phyloP scores from a whole-genome alignment of 805 yeast species.

The Candida nonsorbophila region DNA sequence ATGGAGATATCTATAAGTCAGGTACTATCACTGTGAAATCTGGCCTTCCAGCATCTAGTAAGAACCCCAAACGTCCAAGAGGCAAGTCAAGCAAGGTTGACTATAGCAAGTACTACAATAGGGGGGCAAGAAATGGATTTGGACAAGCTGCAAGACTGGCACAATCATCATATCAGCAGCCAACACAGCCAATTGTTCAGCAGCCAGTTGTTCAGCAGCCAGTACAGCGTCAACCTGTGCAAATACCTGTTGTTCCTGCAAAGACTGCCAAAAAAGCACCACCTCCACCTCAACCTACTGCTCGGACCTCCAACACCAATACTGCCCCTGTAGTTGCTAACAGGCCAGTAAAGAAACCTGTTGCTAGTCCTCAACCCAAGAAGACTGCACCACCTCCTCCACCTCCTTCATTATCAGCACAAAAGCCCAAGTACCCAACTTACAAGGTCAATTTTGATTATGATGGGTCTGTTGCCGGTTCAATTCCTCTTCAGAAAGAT shows the following conservation, averaged over 20 bases:
- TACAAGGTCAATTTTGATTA: constrained; percentile 85
- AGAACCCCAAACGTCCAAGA: constrained; percentile 72
- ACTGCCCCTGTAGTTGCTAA: too few relatives aligned
- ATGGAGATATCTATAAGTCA: constrained; percentile 79
- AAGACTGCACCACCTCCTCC: constrained; percentile 46
- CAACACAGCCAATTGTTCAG: constrained; percentile 12
- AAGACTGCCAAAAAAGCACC: constrained; percentile 10
- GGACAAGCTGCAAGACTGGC: constrained; percentile 13
- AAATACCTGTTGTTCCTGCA: constrained; percentile 5
- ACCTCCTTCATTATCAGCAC: constrained; percentile 55
- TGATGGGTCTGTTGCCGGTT: constrained; percentile 78
- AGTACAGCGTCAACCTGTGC: constrained; percentile 6
- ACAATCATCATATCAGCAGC: constrained; percentile 17
- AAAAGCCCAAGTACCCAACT: constrained; percentile 65
- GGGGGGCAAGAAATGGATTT: constrained; percentile 21
- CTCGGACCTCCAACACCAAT: too few relatives aligned
- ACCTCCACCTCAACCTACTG: constrained; percentile 8
- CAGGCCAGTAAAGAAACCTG: constrained; percentile 12
- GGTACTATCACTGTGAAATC: constrained; percentile 75
- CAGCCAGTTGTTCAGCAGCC: constrained; percentile 17
- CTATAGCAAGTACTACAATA: constrained; percentile 36
- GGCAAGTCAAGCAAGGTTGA: constrained; percentile 37
- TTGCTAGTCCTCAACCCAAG: constrained; percentile 61
- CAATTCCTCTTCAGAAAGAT: constrained; percentile 73
- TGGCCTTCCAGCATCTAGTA: constrained; percentile 72